A percentile compares a stretch with the other conserved stretches of the same genome.
phyloP scores from a whole-genome alignment of 75 land plant species.

The Larix kaempferi region DNA sequence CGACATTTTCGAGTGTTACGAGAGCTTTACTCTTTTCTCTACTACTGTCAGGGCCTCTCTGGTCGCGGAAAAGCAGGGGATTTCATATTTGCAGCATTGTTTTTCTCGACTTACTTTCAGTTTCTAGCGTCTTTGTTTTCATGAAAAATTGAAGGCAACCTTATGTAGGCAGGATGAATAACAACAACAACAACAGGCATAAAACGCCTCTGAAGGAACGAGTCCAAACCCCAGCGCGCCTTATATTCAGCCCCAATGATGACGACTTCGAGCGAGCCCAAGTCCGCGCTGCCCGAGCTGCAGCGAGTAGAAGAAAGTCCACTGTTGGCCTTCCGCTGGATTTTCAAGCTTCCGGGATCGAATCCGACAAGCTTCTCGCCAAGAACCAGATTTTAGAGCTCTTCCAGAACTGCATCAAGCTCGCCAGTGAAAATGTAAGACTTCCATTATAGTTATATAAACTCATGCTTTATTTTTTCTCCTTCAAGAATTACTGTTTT shows the following conservation, averaged over 20 bases:
- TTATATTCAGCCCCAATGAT: constrained; percentile 76
- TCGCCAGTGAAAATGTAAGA: constrained; percentile 86
- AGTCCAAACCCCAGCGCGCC: constrained; percentile 40
- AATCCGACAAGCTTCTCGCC: constrained; percentile 29
- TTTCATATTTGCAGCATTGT: too few species aligned
- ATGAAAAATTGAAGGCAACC: too few species aligned
- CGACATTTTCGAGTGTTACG: too few species aligned
- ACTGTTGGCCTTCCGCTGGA: constrained; percentile 13
- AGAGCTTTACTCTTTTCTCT: too few species aligned
- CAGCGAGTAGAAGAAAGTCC: constrained; percentile 51
- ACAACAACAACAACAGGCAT: background rate
- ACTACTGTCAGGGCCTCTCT: too few species aligned
- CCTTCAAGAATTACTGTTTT: background rate
- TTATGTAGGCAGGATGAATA: too few species aligned
- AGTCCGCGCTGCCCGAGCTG: constrained; percentile 76
- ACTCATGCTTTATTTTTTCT: background rate
- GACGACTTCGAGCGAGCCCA: constrained; percentile 82
- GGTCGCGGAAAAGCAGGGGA: too few species aligned
- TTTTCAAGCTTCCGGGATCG: constrained; percentile 1
- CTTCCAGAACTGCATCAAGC: constrained; percentile 86
- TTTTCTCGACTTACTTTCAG: too few species aligned
- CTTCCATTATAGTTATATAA: background rate
- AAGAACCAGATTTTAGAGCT: constrained; percentile 72
- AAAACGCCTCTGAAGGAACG: constrained; percentile 8
- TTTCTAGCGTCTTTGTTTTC: too few species aligned